Evolutionary conservation across 768 basidiomycete species (phyloP), one percentile per base, ranked within the genome.

Genomic region (Filobasidium floriforme): DNA sequence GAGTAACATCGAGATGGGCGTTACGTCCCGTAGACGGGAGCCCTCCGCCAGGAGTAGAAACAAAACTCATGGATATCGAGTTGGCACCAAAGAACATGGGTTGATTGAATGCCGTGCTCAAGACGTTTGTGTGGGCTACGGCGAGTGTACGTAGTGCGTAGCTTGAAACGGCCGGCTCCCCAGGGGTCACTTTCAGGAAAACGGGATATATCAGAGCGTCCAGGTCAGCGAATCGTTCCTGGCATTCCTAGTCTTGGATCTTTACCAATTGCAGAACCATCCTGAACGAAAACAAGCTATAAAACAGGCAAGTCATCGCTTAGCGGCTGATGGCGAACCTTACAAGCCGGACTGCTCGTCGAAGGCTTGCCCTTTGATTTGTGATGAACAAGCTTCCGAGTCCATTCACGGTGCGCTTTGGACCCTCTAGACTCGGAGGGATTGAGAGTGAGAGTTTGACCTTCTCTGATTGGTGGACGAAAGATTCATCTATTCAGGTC

Each of bases 31-130:
- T 15, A 26, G 22, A 6, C 26, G 54, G 54, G 15, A 57, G 54
- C 3, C 29, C 29, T 14, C 54, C 54, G 15, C n/a, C 54, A 28
- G 24, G 22, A 32, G 54, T 24, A 15, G 54, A n/a, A 1, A 15
- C 5, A n/a, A 57, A 57, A 4, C 26, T 24, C 5, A 57, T 57
- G 4, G 54, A 19, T 24, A 57, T 57, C 5, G 54, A 57, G 26
- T 57, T 57, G 15, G 54, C 12, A 5, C 54, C 54, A 32, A 57
- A 57, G 54, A 57, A 57, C 15, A 57, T 15, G 4, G 54, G 54
- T n/a, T 57, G 54, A 32, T 57, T 57, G 54, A 57, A 57, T 3
- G 29, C 26, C 4, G 22, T 51, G 12, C 12, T 51, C 24, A 24
- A 3, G 46, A 51, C 12, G 5, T 37, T 37, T 37, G 32, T 9